These are phyloP conservation scores for Fusarium newnesense DNA, from an alignment of 2,329 filamentous ascomycete genomes.

Conservation along the genomic window DNA sequence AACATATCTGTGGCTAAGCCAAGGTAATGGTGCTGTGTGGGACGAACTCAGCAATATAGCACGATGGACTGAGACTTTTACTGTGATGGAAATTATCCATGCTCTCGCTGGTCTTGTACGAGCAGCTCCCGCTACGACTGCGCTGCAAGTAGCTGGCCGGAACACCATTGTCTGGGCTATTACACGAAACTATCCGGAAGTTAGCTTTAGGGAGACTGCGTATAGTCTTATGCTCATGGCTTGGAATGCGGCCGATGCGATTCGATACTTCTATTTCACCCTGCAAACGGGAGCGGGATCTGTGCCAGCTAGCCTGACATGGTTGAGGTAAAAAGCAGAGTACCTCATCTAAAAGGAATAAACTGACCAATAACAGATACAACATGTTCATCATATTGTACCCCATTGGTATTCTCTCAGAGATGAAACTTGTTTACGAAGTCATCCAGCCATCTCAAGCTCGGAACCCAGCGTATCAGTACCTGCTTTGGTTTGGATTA, in stretches of 20 bases:
- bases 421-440: constrained; percentile 31
- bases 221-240: constrained; percentile 35
- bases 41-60: constrained; percentile 21
- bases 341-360: too few species aligned
- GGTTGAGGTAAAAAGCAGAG: constrained; percentile 29
- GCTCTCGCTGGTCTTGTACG: constrained; percentile 26
- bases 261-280: constrained; percentile 36
- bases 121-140: constrained; percentile 30
- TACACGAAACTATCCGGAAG: constrained; percentile 34
- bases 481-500: constrained; percentile 34
- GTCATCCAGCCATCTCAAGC: constrained; percentile 31
- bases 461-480: constrained; percentile 29
- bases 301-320: constrained; percentile 16
- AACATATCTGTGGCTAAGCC: constrained; percentile 9
- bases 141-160: constrained; percentile 34
- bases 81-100: constrained; percentile 26
- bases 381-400: constrained; percentile 36
- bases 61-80: constrained; percentile 35
- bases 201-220: constrained; percentile 19
- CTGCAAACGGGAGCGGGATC: constrained; percentile 17
- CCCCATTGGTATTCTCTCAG: constrained; percentile 31
- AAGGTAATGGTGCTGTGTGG: constrained; percentile 31
- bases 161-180: constrained; percentile 42
- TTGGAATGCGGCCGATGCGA: constrained; percentile 35
- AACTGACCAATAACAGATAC: constrained; percentile 7